A percentile compares a stretch with the other conserved stretches of the same genome.
Conservation (phyloP, 2,329 filamentous ascomycete species). For the Claviceps cyperi region DNA sequence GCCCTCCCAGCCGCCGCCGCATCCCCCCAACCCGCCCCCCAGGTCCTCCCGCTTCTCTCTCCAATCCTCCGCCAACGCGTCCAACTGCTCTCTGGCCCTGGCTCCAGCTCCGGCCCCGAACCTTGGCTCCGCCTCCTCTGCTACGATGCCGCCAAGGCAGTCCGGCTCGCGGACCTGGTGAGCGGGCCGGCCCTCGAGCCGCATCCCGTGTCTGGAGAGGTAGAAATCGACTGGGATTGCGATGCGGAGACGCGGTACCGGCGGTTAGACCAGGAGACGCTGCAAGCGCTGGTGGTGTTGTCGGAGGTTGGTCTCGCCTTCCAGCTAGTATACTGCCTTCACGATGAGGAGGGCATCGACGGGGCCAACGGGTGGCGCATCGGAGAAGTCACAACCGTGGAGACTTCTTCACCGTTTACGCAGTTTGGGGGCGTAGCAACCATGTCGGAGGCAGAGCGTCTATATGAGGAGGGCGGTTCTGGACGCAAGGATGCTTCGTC, state of each 20-base stretch:
- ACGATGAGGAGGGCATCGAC: slow-evolving; percentile 44
- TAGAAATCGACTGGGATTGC: slow-evolving; percentile 56
- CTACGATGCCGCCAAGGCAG: slow-evolving; percentile 45
- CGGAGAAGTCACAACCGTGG: slow-evolving; percentile 50
- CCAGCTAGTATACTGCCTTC: slow-evolving; percentile 54
- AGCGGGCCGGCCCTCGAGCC: slow-evolving; percentile 53
- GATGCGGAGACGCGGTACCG: slow-evolving; percentile 50
- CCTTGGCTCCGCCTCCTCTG: slow-evolving; percentile 62
- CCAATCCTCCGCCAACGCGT: slow-evolving; percentile 53
- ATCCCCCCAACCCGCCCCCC: slow-evolving; percentile 40
- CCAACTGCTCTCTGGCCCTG: slow-evolving; percentile 40
- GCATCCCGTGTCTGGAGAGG: slow-evolving; percentile 68
- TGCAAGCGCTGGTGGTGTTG: slow-evolving; percentile 52
- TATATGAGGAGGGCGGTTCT: slow-evolving; percentile 23
- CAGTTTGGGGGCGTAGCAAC: slow-evolving; percentile 34
- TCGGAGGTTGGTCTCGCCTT: slow-evolving; percentile 48
- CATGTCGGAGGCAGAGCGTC: slow-evolving; percentile 47
- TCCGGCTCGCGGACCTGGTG: slow-evolving; percentile 46
- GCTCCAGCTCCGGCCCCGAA: slow-evolving; percentile 28
- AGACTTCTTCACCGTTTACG: slow-evolving; percentile 41
- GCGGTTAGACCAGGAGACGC: slow-evolving; percentile 59
- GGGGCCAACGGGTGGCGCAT: slow-evolving; percentile 52
- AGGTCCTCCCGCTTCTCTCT: slow-evolving; percentile 44
- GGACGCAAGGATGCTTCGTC: slow-evolving; percentile 6
- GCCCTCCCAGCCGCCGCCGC: slow-evolving; percentile 44